Percentiles rank a stretch among this genome's conserved stretches.
Conservation (phyloP, 306 rosid genomes). For the Cicer yamashitae region DNA sequence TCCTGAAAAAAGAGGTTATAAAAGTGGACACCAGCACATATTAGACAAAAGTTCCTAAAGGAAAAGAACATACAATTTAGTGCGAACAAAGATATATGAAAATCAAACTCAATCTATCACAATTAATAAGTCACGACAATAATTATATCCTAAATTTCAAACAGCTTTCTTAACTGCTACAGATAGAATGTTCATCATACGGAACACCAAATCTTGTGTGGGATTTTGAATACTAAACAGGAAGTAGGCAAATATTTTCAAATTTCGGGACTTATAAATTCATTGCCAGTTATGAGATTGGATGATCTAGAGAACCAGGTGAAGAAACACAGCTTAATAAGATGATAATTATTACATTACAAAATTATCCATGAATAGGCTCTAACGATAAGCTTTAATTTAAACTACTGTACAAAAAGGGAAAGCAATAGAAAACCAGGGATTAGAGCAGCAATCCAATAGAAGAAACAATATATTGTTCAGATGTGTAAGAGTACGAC, state of each 20-base stretch:
- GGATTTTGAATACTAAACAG: conserved; percentile 11
- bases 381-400: conserved; percentile 12
- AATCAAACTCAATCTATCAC: background rate
- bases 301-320: conserved; percentile 14
- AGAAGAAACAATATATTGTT: conserved; percentile 14
- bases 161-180: conserved; percentile 23
- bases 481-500: conserved; percentile 19
- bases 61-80: conserved; percentile 7
- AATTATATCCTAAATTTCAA: conserved; percentile 31
- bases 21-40: conserved; percentile 7
- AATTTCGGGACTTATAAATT: conserved; percentile 24
- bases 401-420: background rate
- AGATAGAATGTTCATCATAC: background rate
- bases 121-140: background rate
- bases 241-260: conserved; percentile 17
- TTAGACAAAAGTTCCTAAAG: conserved; percentile 11
- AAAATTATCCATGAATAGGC: background rate
- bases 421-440: conserved; percentile 1
- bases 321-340: conserved; percentile 4
- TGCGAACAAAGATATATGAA: conserved; percentile 23
- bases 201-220: conserved; percentile 24
- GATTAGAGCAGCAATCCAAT: conserved; percentile 1
- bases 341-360: background rate
- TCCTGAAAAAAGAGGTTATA: conserved; percentile 63
- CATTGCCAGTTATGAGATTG: conserved; percentile 28